Evolutionary conservation across 2,329 filamentous ascomycete genomes (phyloP).

Genomic region (Bipolaris cookei): DNA sequence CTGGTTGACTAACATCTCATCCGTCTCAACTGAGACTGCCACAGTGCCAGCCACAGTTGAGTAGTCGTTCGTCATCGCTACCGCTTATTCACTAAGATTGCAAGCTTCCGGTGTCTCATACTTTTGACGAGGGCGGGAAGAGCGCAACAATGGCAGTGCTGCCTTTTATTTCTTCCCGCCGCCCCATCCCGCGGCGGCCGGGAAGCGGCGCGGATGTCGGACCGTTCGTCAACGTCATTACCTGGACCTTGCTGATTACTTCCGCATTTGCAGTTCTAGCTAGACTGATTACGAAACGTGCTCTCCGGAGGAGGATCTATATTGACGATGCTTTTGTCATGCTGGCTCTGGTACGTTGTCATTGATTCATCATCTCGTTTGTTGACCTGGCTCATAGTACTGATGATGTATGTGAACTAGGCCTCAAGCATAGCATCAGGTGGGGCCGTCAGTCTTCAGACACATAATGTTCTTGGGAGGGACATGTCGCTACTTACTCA

Average conservation of each 20-base stretch:
- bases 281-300: constrained; percentile 44
- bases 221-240: constrained; percentile 46
- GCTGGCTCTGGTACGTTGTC: constrained; percentile 38
- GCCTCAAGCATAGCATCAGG: constrained; percentile 43
- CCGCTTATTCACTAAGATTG: constrained; percentile 2
- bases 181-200: constrained; percentile 36
- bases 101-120: constrained; percentile 14
- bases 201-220: constrained; percentile 40
- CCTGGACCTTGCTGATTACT: constrained; percentile 45
- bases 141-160: constrained; percentile 38
- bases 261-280: constrained; percentile 43
- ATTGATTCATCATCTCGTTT: background rate
- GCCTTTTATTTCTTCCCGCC: constrained; percentile 27
- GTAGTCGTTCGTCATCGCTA: background rate
- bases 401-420: constrained; percentile 23
- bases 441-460: constrained; percentile 39
- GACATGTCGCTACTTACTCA: constrained; percentile 28
- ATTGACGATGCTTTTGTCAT: constrained; percentile 46
- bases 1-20: constrained; percentile 3
- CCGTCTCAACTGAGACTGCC: background rate
- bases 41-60: background rate
- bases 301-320: constrained; percentile 39
- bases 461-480: constrained; percentile 41
- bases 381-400: constrained; percentile 3
- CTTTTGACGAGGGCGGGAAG: constrained; percentile 9